phyloP scores from a whole-genome alignment of 2,329 filamentous ascomycete species.

The Xylaria sp. region DNA sequence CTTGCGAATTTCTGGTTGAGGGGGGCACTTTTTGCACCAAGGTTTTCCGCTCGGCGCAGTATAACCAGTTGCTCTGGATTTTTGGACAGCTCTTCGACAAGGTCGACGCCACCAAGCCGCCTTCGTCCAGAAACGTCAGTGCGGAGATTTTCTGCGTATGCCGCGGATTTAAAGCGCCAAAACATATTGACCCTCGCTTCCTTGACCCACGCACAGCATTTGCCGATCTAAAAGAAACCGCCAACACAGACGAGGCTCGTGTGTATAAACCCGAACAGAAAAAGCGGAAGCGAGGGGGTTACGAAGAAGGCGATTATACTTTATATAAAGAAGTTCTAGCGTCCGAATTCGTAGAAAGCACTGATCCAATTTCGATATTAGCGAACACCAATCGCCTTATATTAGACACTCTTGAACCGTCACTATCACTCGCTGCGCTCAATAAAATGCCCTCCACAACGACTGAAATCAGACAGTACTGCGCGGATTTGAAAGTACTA shows the following conservation, averaged over 20 bases:
- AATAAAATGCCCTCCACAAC: conserved; percentile 89
- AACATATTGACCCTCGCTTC: conserved; percentile 91
- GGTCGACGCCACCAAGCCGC: conserved; percentile 97
- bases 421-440: conserved; percentile 87
- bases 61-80: conserved; percentile 93
- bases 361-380: conserved; percentile 91
- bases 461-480: conserved; percentile 80
- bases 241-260: conserved; percentile 95
- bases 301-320: conserved; percentile 94
- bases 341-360: conserved; percentile 93
- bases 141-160: conserved; percentile 99
- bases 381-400: conserved; percentile 85
- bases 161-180: conserved; percentile 93
- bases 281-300: conserved; percentile 97
- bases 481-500: conserved; percentile 86
- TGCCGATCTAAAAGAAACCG: conserved; percentile 85
- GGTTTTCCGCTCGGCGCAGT: conserved; percentile 96
- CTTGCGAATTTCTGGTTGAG: conserved; percentile 89
- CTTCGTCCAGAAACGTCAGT: conserved; percentile 93
- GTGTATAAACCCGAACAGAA: conserved; percentile 98
- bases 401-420: conserved; percentile 82
- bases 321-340: conserved; percentile 91
- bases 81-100: conserved; percentile 96
- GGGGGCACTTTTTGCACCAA: conserved; percentile 97
- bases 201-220: conserved; percentile 91